Evolutionary conservation across 164 flowering plant species (phyloP).

Genomic region (Saururus chinensis): DNA sequence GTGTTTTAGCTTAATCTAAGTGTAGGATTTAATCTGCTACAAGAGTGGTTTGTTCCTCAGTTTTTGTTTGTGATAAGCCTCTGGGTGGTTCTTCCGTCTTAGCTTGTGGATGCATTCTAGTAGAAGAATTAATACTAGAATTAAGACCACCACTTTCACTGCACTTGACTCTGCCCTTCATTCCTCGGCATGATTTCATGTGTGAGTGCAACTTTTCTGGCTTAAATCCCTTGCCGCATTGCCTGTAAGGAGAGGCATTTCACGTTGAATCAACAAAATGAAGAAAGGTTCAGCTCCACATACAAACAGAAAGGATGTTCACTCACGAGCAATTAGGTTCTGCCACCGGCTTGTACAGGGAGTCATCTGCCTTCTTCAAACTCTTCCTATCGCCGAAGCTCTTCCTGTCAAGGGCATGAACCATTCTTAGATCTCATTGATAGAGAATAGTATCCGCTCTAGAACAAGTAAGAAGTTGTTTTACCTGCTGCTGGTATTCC

Average conservation of each 20-base stretch:
- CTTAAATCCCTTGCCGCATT: constrained; percentile 65
- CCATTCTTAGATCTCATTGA: neutral
- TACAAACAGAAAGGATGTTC: neutral
- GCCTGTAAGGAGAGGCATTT: constrained; percentile 29
- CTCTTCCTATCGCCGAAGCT: constrained; percentile 21
- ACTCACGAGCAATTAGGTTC: constrained; percentile 66
- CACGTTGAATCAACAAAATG: neutral
- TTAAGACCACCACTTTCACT: neutral
- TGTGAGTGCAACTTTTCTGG: constrained; percentile 70
- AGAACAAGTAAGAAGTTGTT: neutral
- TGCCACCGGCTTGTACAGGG: constrained; percentile 25
- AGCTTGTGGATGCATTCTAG: neutral
- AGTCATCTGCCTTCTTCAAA: constrained; percentile 16
- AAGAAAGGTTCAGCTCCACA: neutral
- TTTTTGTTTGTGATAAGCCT: neutral
- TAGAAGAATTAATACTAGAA: neutral
- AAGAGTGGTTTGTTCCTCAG: neutral
- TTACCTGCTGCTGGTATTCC: neutral
- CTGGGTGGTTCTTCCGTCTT: neutral
- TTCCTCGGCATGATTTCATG: constrained; percentile 68
- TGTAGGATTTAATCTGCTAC: no score
- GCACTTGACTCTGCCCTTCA: constrained; percentile 26
- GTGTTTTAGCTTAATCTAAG: neutral
- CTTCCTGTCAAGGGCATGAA: constrained; percentile 14
- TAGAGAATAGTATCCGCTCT: no score